These are phyloP conservation scores for Eucalyptus cloeziana DNA, from an alignment of 345 rosid genomes.

Conservation along the genomic window DNA sequence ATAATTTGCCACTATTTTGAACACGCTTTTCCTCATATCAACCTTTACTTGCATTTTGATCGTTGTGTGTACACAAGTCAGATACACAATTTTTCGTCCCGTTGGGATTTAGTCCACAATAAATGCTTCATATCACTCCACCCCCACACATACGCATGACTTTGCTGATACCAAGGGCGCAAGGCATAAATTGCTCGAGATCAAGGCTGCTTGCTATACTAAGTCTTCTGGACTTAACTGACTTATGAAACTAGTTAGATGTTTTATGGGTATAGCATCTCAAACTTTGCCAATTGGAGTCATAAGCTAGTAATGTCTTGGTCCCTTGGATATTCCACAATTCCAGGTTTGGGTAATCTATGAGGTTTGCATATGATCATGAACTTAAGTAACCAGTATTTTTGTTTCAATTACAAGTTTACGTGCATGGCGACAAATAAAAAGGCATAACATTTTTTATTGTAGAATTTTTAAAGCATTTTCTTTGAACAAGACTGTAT, in stretches of 20 bases:
- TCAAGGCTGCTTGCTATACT: neutral
- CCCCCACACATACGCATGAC: neutral
- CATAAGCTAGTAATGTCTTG: neutral
- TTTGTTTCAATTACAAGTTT: neutral
- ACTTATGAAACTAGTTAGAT: neutral
- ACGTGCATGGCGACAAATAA: neutral
- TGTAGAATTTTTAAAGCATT: neutral
- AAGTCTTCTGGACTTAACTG: neutral
- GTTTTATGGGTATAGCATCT: neutral
- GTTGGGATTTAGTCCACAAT: neutral
- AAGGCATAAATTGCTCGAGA: neutral
- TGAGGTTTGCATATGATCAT: neutral
- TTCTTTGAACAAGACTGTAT: neutral
- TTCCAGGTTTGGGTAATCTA: neutral
- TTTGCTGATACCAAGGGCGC: neutral
- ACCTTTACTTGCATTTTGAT: neutral
- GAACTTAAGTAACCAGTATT: neutral
- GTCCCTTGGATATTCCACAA: neutral
- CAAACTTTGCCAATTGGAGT: neutral
- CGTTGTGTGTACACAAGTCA: neutral
- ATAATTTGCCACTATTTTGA: neutral
- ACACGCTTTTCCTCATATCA: rapidly evolving
- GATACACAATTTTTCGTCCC: neutral
- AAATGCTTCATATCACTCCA: neutral
- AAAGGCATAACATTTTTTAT: neutral